phyloP scores from a whole-genome alignment of 257 asterid species.

The Pogostemon cablin region DNA sequence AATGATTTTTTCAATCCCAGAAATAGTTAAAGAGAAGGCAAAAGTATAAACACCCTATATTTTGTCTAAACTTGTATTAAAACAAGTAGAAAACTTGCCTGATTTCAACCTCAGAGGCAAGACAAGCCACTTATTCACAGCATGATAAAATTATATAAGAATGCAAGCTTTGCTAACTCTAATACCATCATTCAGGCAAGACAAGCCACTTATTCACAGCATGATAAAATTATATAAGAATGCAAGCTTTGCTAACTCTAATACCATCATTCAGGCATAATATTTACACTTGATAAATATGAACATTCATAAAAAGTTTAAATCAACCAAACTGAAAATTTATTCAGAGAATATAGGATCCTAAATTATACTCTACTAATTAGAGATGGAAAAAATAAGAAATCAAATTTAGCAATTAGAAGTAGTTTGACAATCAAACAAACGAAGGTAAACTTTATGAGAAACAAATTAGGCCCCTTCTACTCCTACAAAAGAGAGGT shows the following conservation, averaged over 20 bases:
- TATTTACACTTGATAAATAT: neutral
- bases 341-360: neutral
- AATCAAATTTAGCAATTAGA: too few relatives aligned
- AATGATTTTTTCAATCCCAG: neutral
- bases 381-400: too few relatives aligned
- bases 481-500: neutral
- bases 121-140: neutral
- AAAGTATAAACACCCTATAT: neutral
- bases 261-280: conserved; percentile 5
- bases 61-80: neutral
- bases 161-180: neutral
- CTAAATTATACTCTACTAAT: too few relatives aligned
- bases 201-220: neutral
- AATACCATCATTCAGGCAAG: neutral
- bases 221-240: neutral
- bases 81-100: neutral
- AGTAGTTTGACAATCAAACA: too few relatives aligned
- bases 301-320: neutral
- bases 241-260: neutral
- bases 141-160: neutral
- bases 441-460: neutral
- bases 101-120: neutral
- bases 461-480: neutral
- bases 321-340: conserved; percentile 2
- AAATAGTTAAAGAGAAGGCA: neutral